Base-by-base conservation (phyloP, 2,329 filamentous ascomycete species). In the Camillea tinctor region DNA sequence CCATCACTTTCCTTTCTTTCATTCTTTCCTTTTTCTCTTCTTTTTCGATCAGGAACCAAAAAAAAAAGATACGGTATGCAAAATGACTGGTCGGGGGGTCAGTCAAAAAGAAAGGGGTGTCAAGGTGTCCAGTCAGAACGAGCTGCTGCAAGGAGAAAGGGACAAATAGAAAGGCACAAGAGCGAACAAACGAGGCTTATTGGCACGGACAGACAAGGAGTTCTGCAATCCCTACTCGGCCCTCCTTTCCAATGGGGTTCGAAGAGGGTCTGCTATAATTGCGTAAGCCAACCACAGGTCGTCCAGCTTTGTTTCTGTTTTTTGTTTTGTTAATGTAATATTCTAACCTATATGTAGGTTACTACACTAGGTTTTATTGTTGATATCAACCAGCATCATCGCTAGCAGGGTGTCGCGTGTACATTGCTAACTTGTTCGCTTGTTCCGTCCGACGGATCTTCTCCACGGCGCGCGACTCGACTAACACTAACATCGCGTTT, bases 71-170 rank as follows among this genome's bases (percentile, higher is more conserved):
- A 53, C 20, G 17, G 17, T 24, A 53, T 51, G 23, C 52, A 56
- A 52, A 58, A 57, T 52, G 52, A 53, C 51, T 50, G 11, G 60
- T 52, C 55, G 59, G 59, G 59, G 59, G 57, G 49, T 30, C 6
- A 4, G 24, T 30, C 6, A 30, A 30, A 30, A 11, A 30, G 13
- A 54, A 54, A 26, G 22, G 50, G 51, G 22, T 23, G 40, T 8
- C n/a, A n/a, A n/a, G 22, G 48, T 36, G 23, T 48, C 52, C 19
- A 48, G 24, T 23, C 51, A 17, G 20, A 54, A 30, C 26, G 26
- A 30, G 26, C 26, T 30, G 26, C 26, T 30, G 26, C 26, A 30
- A 30, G 26, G 2, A 30, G 6, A 30, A 30, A n/a, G n/a, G 26
- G 26, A 9, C 26, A 30, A 30, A 30, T 30, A 30, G 2, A 11